Evolutionary conservation across 768 basidiomycete species (phyloP).

Genomic region (Trametes coccinea): DNA sequence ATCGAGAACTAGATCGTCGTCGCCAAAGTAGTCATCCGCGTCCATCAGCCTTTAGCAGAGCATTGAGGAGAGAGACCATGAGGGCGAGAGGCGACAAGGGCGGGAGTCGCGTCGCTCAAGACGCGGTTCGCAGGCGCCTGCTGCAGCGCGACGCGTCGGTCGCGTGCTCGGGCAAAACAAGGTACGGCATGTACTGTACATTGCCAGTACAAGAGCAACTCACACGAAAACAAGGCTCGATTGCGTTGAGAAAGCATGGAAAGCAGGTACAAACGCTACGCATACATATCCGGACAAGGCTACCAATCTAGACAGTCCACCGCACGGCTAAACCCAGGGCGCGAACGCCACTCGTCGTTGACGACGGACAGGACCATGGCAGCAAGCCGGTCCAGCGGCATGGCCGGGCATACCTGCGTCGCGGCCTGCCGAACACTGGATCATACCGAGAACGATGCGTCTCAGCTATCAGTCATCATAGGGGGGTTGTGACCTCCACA

Average conservation of each 20-base stretch:
- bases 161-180: neutral
- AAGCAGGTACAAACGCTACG: constrained; percentile 1
- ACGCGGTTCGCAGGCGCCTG: neutral
- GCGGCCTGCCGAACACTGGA: constrained; percentile 14
- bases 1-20: constrained; percentile 65
- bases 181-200: neutral
- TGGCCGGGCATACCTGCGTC: constrained; percentile 11
- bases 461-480: constrained; percentile 21
- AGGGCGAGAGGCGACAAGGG: neutral
- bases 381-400: neutral
- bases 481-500: constrained; percentile 4
- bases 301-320: neutral
- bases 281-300: constrained; percentile 1
- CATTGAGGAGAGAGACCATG: constrained; percentile 9
- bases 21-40: constrained; percentile 59
- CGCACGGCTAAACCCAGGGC: too few relatives aligned
- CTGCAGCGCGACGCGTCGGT: neutral
- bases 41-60: constrained; percentile 42
- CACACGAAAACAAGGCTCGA: neutral
- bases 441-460: constrained; percentile 19
- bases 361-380: neutral
- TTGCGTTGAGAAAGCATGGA: constrained; percentile 6
- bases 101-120: neutral
- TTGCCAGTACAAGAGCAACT: neutral
- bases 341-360: too few relatives aligned